Conservation (phyloP, 306 rosid genomes). For the Quercus variabilis region DNA sequence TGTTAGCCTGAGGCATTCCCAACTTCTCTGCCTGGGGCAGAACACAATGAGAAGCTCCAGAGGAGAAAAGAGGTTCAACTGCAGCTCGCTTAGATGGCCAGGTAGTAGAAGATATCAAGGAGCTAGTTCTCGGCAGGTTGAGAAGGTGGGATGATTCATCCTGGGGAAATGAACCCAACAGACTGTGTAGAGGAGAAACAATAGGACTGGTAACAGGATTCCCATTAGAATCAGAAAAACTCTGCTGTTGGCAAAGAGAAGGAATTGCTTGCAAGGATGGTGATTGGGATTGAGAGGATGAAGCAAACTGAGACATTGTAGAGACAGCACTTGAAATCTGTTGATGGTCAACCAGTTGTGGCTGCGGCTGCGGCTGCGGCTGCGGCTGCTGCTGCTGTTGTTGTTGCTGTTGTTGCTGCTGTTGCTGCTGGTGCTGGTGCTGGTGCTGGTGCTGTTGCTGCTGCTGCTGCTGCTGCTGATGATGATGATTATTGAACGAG, state of each 20-base stretch:
- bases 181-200: constrained; percentile 77
- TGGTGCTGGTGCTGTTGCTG: constrained; percentile 37
- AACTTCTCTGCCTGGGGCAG: constrained; percentile 71
- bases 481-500: constrained; percentile 50
- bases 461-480: constrained; percentile 29
- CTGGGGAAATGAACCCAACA: constrained; percentile 74
- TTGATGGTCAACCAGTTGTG: constrained; percentile 61
- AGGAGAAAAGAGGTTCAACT: constrained; percentile 69
- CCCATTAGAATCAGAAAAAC: constrained; percentile 74
- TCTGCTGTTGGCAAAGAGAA: constrained; percentile 72
- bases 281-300: constrained; percentile 63
- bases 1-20: constrained; percentile 49
- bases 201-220: constrained; percentile 47
- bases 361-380: constrained; percentile 39
- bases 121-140: constrained; percentile 53
- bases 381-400: constrained; percentile 45
- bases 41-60: constrained; percentile 66
- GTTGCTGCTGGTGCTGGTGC: constrained; percentile 44
- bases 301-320: constrained; percentile 67
- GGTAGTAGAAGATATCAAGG: constrained; percentile 54
- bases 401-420: constrained; percentile 46
- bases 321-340: constrained; percentile 57
- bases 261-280: constrained; percentile 60
- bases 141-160: constrained; percentile 71
- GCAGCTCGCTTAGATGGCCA: constrained; percentile 92